These are phyloP conservation scores for Plantago coronopus DNA, from an alignment of 305 asterid genomes.

Conservation along the genomic window DNA sequence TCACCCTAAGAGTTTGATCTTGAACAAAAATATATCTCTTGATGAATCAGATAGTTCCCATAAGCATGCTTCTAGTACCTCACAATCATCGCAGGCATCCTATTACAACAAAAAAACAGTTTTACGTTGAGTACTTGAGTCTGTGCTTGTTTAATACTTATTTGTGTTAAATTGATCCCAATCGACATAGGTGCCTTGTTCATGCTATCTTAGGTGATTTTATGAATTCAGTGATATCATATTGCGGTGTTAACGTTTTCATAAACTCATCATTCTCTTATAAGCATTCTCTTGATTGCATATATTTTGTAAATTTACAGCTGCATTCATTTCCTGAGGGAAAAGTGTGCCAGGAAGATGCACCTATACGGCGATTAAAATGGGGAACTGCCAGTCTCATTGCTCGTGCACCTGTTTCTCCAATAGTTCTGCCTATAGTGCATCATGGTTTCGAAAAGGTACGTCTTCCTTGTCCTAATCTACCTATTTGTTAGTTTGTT, in stretches of 20 bases:
- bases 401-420: conserved; percentile 87
- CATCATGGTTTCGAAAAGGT: conserved; percentile 95
- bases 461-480: conserved; percentile 11
- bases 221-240: neutral
- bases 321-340: conserved; percentile 98
- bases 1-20: too few species aligned
- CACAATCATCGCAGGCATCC: conserved; percentile 1
- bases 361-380: conserved; percentile 78
- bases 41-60: too few species aligned
- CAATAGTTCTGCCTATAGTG: conserved; percentile 84
- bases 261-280: conserved; percentile 12
- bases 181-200: conserved; percentile 5
- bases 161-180: conserved; percentile 12
- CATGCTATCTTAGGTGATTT: neutral
- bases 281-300: conserved; percentile 16
- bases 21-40: too few species aligned
- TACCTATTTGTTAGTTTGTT: conserved; percentile 6
- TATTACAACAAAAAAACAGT: neutral
- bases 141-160: neutral
- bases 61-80: neutral
- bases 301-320: conserved; percentile 44
- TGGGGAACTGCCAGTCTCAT: conserved; percentile 99
- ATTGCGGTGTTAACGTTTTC: conserved; percentile 13
- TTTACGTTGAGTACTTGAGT: neutral
- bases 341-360: conserved; percentile 92